Base-by-base conservation (phyloP, 805 yeast genomes). In the Pichia phayaonensis region DNA sequence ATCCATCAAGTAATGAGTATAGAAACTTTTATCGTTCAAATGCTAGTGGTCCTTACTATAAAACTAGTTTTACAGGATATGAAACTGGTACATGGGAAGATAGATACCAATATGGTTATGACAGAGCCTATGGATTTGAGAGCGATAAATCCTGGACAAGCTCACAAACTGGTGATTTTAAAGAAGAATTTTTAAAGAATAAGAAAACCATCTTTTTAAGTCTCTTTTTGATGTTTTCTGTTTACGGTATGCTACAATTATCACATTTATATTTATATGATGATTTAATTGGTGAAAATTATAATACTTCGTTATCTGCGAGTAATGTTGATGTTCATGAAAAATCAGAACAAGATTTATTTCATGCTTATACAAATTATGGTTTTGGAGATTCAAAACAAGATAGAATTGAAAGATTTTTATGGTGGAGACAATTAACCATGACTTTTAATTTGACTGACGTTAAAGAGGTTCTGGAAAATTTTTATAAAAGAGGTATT, bases 401-500 rank as follows among this genome's bases (percentile, higher is more conserved):
- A 45, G 75, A 79, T 3, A 68, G 86, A 38, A 71, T 81, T 24
- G 68, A 73, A 51, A 68, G 88, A 52, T 82, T 82, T 59, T 55
- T 82, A 49, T 77, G 81, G 81, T 77, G 77, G 58, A 68, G 82
- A 57, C 56, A 64, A 43, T 51, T 69, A 13, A 51, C 63, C 20
- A 56, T 56, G 60, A 38, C 67, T 24, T 52, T 67, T 49, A 52
- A 49, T 24, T 46, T 57, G 10, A 62, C 64, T 6, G 67, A 64
- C 26, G 48, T 61, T 18, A 49, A 49, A 39, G 60, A 59, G 40
- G 57, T 62, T 6, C 15, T 59, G 15, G 51, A 51, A 13, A 49
- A 57, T 49, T 45, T 63, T 40, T 49, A 56, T 20, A 49, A 46
- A 26, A 51, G 58, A 36, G 59, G 54, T 7, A 40, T 57, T 12